These are phyloP conservation scores for Neoboletus brunneissimus DNA, from an alignment of 768 basidiomycete species.

Conservation along the genomic window DNA sequence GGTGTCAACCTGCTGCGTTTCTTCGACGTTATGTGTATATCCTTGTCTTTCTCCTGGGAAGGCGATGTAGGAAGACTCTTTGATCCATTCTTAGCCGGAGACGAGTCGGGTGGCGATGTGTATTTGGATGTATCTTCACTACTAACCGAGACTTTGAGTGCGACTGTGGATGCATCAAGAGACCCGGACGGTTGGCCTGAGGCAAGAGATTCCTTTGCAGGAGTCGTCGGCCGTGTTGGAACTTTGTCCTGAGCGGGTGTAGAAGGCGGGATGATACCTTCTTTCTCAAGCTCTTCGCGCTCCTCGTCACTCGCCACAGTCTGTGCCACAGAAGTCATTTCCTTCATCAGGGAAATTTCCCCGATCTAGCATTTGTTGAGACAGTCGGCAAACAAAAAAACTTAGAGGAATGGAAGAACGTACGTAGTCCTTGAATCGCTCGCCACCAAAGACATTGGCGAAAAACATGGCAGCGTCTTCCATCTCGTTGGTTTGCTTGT, in stretches of 20 bases:
- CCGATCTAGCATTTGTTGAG: conserved; percentile 64
- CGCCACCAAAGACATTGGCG: conserved; percentile 93
- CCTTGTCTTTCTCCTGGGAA: conserved; percentile 39
- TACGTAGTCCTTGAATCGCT: conserved; percentile 86
- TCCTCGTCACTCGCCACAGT: conserved; percentile 94
- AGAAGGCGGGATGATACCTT: conserved; percentile 42
- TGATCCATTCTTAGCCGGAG: conserved; percentile 19
- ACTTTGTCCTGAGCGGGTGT: conserved; percentile 14
- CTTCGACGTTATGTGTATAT: conserved; percentile 24
- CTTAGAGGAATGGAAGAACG: conserved; percentile 32
- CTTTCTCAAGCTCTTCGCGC: conserved; percentile 79
- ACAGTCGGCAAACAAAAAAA: background rate
- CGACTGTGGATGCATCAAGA: conserved; percentile 16
- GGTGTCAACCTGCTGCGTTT: conserved; percentile 58
- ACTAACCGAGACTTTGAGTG: conserved; percentile 18
- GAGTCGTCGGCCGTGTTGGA: conserved; percentile 19
- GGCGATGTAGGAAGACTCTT: conserved; percentile 26
- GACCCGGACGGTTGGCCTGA: conserved; percentile 4
- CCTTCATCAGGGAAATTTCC: conserved; percentile 94
- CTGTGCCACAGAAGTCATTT: conserved; percentile 80
- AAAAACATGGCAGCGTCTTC: conserved; percentile 96
- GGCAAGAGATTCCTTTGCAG: conserved; percentile 8
- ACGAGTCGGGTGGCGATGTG: conserved; percentile 11
- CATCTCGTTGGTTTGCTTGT: conserved; percentile 80
- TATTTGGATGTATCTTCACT: conserved; percentile 20